phyloP scores from a whole-genome alignment of 176 grass and related monocot genomes.

The Carex parvula region DNA sequence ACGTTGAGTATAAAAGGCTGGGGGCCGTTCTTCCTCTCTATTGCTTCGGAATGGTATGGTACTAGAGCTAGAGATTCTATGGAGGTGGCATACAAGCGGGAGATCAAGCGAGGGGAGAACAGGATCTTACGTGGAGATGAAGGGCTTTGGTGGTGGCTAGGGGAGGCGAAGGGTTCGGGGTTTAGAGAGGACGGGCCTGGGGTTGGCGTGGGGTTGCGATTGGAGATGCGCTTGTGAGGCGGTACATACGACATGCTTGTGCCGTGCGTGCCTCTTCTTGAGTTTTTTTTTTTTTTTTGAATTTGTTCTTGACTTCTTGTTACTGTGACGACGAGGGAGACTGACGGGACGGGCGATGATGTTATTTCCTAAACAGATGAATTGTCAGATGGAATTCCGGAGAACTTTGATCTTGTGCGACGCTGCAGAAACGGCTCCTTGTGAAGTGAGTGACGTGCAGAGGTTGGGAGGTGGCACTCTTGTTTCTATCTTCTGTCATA shows the following conservation, averaged over 20 bases:
- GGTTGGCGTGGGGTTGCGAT: conserved; percentile 17
- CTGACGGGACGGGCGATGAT: not conserved
- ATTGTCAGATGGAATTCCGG: too few species aligned
- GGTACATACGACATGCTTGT: conserved; percentile 38
- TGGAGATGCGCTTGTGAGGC: conserved; percentile 36
- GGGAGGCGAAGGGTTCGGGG: conserved; percentile 1
- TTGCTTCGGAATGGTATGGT: not conserved
- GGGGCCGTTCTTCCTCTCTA: not conserved
- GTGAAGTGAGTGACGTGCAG: too few species aligned
- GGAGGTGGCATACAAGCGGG: conserved; percentile 26
- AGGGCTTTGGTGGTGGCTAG: not conserved
- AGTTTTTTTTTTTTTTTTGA: too few species aligned
- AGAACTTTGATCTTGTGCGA: too few species aligned
- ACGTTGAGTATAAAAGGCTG: conserved; percentile 26
- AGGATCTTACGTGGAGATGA: not conserved
- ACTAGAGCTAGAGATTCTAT: conserved; percentile 3
- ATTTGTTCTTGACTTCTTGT: too few species aligned
- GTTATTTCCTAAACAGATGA: not conserved
- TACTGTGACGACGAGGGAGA: not conserved
- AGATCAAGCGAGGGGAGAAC: conserved; percentile 11
- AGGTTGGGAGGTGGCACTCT: too few species aligned
- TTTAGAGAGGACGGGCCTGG: conserved; percentile 11
- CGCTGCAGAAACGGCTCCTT: too few species aligned
- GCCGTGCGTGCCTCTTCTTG: too few species aligned
- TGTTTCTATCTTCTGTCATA: too few species aligned